These are phyloP conservation scores for Podaxis rugospora DNA, from an alignment of 768 basidiomycete species.

Conservation along the genomic window DNA sequence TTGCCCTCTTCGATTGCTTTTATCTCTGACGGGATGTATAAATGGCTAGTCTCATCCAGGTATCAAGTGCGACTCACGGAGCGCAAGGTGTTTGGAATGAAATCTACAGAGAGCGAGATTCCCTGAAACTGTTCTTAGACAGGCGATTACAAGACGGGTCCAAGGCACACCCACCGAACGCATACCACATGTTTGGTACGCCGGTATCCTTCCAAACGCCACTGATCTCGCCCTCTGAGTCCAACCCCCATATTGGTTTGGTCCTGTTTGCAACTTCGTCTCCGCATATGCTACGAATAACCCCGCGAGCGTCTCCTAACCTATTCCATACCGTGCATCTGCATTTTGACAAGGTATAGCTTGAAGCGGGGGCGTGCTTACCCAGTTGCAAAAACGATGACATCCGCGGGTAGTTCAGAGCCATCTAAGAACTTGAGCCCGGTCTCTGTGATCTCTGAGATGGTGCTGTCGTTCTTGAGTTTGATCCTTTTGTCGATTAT, in stretches of 20 bases:
- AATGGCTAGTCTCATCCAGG: not conserved
- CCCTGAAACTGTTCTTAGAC: conserved; percentile 22
- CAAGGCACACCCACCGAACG: conserved; percentile 38
- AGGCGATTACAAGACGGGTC: not conserved
- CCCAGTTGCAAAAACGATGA: conserved; percentile 61
- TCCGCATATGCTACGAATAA: conserved; percentile 41
- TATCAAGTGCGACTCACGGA: conserved; percentile 44
- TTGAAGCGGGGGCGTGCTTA: conserved; percentile 16
- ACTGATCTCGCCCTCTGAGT: conserved; percentile 59
- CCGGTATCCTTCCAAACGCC: conserved; percentile 48
- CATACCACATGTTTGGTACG: conserved; percentile 50
- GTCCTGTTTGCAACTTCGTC: conserved; percentile 39
- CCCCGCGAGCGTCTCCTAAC: conserved; percentile 35
- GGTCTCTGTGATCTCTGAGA: conserved; percentile 38
- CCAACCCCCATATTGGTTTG: conserved; percentile 55
- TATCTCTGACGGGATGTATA: conserved; percentile 42
- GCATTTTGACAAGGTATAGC: too few relatives aligned
- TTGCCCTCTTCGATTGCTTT: conserved; percentile 53
- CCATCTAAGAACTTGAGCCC: conserved; percentile 48
- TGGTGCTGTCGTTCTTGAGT: conserved; percentile 55
- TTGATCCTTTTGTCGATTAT: conserved; percentile 70
- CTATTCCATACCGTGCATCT: conserved; percentile 22
- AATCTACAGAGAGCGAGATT: conserved; percentile 60
- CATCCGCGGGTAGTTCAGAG: conserved; percentile 43
- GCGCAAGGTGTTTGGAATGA: conserved; percentile 63